Percentiles rank a stretch among this genome's conserved stretches.
These are phyloP conservation scores for Penicillium oxalicum DNA, from an alignment of 2,329 filamentous ascomycete genomes.

Conservation along the genomic window DNA sequence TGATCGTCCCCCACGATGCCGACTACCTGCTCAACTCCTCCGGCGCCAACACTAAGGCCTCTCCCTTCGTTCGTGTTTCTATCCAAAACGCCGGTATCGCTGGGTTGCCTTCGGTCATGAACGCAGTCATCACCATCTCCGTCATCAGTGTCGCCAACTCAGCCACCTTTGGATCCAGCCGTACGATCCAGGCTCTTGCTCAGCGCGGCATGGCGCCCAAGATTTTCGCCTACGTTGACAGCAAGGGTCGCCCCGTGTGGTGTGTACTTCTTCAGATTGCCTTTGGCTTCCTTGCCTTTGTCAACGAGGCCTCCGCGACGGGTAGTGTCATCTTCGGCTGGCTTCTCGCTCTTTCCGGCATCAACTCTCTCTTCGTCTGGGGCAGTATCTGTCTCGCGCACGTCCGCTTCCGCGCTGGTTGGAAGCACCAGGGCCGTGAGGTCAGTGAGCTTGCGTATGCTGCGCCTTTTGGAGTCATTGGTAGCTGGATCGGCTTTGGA, in stretches of 20 bases:
- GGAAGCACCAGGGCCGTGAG: conserved; percentile 52
- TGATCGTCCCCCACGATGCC: conserved; percentile 41
- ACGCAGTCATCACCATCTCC: conserved; percentile 58
- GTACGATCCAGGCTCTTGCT: conserved; percentile 52
- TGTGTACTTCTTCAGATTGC: conserved; percentile 37
- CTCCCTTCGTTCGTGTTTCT: conserved; percentile 63
- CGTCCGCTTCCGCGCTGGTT: conserved; percentile 61
- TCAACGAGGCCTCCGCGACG: conserved; percentile 34
- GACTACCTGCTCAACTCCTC: conserved; percentile 37
- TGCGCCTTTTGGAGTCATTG: conserved; percentile 54
- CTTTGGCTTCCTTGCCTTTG: conserved; percentile 39
- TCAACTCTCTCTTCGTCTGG: conserved; percentile 61
- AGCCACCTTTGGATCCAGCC: conserved; percentile 52
- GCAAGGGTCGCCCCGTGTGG: conserved; percentile 40
- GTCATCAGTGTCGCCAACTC: conserved; percentile 57
- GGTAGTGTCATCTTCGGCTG: conserved; percentile 56
- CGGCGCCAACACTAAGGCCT: conserved; percentile 42
- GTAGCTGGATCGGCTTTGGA: conserved; percentile 56
- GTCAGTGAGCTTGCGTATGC: conserved; percentile 62
- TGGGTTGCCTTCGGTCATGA: conserved; percentile 60
- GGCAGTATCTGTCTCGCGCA: conserved; percentile 60
- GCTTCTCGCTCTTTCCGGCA: conserved; percentile 59
- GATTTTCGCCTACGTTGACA: conserved; percentile 43
- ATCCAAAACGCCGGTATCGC: conserved; percentile 56
- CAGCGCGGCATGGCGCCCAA: conserved; percentile 41